phyloP scores from a whole-genome alignment of 257 asterid genomes.

The Primulina eburnea region DNA sequence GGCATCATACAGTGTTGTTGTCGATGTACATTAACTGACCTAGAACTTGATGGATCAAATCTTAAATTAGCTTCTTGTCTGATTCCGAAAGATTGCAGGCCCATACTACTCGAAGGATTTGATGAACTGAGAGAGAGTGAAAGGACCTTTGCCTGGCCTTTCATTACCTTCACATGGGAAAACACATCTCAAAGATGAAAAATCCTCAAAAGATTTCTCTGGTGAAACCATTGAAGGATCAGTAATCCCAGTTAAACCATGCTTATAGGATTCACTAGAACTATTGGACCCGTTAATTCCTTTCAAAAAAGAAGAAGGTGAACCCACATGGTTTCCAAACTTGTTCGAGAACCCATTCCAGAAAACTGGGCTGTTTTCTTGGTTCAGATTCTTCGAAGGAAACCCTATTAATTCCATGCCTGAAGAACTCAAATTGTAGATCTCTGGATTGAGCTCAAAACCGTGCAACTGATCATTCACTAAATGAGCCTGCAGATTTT shows the following conservation, averaged over 20 bases:
- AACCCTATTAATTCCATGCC: conserved; percentile 71
- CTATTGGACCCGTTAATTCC: conserved; percentile 25
- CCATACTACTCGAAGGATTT: conserved; percentile 49
- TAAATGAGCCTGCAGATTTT: conserved; percentile 31
- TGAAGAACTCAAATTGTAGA: conserved; percentile 47
- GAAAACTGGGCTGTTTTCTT: conserved; percentile 20
- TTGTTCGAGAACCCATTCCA: conserved; percentile 51
- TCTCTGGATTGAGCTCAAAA: conserved; percentile 30
- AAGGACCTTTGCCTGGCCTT: conserved; percentile 82
- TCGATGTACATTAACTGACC: conserved; percentile 31
- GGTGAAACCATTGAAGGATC: conserved; percentile 31
- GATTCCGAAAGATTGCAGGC: conserved; percentile 62
- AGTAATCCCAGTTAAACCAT: conserved; percentile 26
- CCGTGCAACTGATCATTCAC: conserved; percentile 37
- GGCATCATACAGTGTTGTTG: conserved; percentile 35
- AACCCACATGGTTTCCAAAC: conserved; percentile 12
- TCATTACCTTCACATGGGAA: conserved; percentile 73
- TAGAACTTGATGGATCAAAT: conserved; percentile 54
- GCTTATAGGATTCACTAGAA: conserved; percentile 25
- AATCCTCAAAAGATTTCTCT: conserved; percentile 22
- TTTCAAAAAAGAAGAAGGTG: conserved; percentile 34
- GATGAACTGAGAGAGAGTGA: conserved; percentile 71
- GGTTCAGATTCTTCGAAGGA: conserved; percentile 39
- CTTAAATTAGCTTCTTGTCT: conserved; percentile 36
- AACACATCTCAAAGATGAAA: conserved; percentile 52